phyloP scores from a whole-genome alignment of 2,329 filamentous ascomycete genomes.

The Albophoma yamanashiensis region DNA sequence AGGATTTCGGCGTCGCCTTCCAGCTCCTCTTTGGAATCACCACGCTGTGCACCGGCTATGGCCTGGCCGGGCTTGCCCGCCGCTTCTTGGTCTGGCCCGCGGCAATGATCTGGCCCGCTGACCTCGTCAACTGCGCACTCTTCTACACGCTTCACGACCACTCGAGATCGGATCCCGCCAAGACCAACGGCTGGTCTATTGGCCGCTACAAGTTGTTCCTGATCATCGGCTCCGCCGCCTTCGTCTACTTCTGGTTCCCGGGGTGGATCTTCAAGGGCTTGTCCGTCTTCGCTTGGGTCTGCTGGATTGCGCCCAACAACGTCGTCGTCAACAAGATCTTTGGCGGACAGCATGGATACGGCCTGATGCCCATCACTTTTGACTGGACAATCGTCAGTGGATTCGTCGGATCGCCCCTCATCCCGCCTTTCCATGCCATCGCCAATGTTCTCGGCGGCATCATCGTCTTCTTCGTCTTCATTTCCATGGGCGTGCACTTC shows the following conservation, averaged over 20 bases:
- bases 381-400: conserved; percentile 38
- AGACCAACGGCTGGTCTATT: conserved; percentile 49
- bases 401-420: conserved; percentile 38
- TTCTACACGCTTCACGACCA: conserved; percentile 38
- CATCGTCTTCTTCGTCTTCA: conserved; percentile 41
- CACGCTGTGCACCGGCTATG: conserved; percentile 46
- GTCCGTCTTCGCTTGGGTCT: conserved; percentile 51
- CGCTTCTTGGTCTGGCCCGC: conserved; percentile 44
- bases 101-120: conserved; percentile 48
- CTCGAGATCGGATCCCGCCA: conserved; percentile 33
- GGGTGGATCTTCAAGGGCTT: conserved; percentile 53
- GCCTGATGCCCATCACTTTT: conserved; percentile 51
- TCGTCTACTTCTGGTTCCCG: conserved; percentile 50
- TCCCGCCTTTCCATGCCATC: conserved; percentile 43
- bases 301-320: conserved; percentile 51
- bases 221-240: conserved; percentile 39
- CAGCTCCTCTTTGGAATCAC: conserved; percentile 43
- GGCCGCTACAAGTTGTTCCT: conserved; percentile 55
- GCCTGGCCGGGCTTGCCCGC: conserved; percentile 42
- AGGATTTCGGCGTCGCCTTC: conserved; percentile 43
- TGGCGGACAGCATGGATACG: conserved; percentile 46
- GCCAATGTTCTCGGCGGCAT: conserved; percentile 43
- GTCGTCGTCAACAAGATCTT: conserved; percentile 53
- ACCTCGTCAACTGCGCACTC: conserved; percentile 41
- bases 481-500: conserved; percentile 50